These are phyloP conservation scores for Colletotrichum spinosum DNA, from an alignment of 2,329 filamentous ascomycete species.

Conservation along the genomic window DNA sequence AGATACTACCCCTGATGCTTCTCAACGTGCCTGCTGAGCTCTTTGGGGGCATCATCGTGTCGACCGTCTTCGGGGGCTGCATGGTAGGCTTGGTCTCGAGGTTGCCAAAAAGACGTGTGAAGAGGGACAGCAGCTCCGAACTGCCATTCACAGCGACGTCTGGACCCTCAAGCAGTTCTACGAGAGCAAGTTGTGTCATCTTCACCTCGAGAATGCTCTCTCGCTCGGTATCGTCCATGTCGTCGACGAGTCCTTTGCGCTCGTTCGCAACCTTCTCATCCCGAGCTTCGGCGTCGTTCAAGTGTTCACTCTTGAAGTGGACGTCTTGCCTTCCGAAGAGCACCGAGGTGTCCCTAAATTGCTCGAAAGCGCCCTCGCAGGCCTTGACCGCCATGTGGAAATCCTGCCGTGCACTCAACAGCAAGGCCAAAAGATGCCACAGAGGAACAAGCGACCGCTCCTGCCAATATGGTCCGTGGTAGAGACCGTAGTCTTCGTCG, in stretches of 20 bases:
- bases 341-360: constrained; percentile 79
- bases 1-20: constrained; percentile 80
- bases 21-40: constrained; percentile 78
- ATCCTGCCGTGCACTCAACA: constrained; percentile 88
- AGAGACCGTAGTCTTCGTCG: constrained; percentile 56
- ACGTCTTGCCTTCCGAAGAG: constrained; percentile 74
- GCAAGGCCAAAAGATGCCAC: constrained; percentile 90
- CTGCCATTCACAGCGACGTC: constrained; percentile 89
- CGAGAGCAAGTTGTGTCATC: constrained; percentile 89
- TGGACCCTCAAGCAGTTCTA: constrained; percentile 86
- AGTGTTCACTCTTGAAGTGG: constrained; percentile 73
- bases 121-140: constrained; percentile 85
- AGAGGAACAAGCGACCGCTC: constrained; percentile 79
- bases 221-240: constrained; percentile 87
- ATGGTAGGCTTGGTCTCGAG: constrained; percentile 58
- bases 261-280: constrained; percentile 42
- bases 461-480: constrained; percentile 66
- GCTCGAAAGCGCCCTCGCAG: constrained; percentile 91
- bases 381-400: constrained; percentile 83
- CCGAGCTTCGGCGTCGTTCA: constrained; percentile 64
- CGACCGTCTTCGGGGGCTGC: constrained; percentile 55
- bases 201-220: constrained; percentile 92
- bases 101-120: constrained; percentile 80
- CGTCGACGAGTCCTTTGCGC: constrained; percentile 71
- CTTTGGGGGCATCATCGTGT: constrained; percentile 65